These are phyloP conservation scores for Narthecium ossifragum DNA, from an alignment of 106 monocot species.

Conservation along the genomic window DNA sequence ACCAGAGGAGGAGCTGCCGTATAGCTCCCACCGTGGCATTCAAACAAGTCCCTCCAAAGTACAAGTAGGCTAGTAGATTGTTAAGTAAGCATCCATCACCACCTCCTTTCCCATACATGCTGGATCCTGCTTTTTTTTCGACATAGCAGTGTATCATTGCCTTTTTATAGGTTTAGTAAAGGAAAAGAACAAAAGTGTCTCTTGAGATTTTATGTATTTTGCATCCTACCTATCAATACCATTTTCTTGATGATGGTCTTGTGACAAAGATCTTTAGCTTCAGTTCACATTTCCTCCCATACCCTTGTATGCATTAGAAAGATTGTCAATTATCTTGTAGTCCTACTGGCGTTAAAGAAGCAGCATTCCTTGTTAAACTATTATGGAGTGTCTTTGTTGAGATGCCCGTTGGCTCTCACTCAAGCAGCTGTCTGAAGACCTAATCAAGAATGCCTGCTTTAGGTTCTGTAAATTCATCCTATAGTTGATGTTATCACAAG, in stretches of 20 bases:
- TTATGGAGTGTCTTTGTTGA: too few relatives aligned
- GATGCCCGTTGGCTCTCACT: too few relatives aligned
- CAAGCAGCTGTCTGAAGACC: too few relatives aligned
- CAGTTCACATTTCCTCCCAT: too few relatives aligned
- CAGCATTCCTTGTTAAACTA: too few relatives aligned
- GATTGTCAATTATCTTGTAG: too few relatives aligned
- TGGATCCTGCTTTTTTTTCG: slow-evolving; percentile 24
- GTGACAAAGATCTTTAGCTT: too few relatives aligned
- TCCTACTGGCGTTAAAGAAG: too few relatives aligned
- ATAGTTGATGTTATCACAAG: too few relatives aligned
- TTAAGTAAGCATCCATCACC: neutral
- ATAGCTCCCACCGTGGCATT: slow-evolving; percentile 62
- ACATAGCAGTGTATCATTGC: slow-evolving; percentile 7
- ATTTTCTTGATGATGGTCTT: neutral
- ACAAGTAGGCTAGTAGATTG: neutral
- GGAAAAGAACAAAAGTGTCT: neutral
- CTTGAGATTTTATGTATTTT: neutral
- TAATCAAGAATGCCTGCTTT: too few relatives aligned
- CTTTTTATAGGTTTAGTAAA: neutral
- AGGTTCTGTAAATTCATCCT: too few relatives aligned
- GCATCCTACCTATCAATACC: neutral
- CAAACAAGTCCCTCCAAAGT: slow-evolving; percentile 28
- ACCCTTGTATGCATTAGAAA: too few relatives aligned
- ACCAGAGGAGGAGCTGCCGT: slow-evolving; percentile 35
- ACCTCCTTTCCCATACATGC: slow-evolving; percentile 1